Conservation (phyloP, 306 rosid genomes). For the Dalbergia oliveri region DNA sequence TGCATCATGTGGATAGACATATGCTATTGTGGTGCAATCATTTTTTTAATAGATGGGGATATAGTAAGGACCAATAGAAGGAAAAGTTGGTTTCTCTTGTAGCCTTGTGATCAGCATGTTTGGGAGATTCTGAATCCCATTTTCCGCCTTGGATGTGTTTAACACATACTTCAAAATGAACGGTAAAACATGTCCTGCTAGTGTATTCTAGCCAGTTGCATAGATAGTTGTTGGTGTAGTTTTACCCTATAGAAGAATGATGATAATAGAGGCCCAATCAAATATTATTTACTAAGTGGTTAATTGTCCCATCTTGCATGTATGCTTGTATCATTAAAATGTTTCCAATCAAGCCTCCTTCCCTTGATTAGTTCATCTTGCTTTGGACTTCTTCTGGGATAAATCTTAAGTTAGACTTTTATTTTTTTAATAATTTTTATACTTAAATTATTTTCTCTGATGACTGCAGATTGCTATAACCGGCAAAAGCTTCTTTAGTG, state of each 20-base stretch:
- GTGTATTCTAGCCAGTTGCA: conserved; percentile 12
- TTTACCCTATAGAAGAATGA: background rate
- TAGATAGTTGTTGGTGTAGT: background rate
- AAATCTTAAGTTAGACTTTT: too few relatives aligned
- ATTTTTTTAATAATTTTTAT: too few relatives aligned
- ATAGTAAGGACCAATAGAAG: background rate
- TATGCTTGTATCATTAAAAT: background rate
- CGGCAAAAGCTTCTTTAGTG: conserved; percentile 84
- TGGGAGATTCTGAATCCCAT: conserved; percentile 6
- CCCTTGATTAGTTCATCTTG: background rate
- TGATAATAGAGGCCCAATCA: background rate
- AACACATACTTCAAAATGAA: background rate
- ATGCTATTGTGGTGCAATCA: conserved; percentile 16
- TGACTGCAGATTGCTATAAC: conserved; percentile 80
- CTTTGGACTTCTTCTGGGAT: too few relatives aligned
- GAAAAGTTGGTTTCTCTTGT: background rate
- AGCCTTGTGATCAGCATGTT: conserved; percentile 1
- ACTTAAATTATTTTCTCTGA: conserved; percentile 15
- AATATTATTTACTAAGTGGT: background rate
- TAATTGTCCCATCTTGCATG: background rate
- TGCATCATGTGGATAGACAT: conserved; percentile 5
- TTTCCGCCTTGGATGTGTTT: conserved; percentile 1
- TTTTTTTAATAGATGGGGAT: background rate
- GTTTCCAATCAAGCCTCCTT: background rate
- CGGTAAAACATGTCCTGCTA: conserved; percentile 10